Evolutionary conservation across 208 protist genomes (phyloP).

Genomic region (Endotrypanum monterogeii): DNA sequence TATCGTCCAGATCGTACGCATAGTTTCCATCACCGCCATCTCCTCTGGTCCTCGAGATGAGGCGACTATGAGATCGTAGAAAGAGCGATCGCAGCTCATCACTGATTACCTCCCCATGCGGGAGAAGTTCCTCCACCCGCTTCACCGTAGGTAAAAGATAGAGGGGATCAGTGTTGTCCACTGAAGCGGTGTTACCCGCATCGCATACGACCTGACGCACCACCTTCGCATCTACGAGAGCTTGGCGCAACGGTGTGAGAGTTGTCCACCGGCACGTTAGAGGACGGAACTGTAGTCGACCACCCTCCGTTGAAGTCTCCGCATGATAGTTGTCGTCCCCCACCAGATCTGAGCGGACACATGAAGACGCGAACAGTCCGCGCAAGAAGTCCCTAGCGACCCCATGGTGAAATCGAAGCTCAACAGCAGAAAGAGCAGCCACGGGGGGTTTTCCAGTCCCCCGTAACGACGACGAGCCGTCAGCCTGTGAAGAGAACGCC

Average conservation of each 20-base stretch:
- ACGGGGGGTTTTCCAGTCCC: not conserved
- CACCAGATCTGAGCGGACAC: conserved; percentile 27
- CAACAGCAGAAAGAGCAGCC: conserved; percentile 11
- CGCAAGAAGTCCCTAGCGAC: conserved; percentile 41
- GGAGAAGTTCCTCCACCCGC: conserved; percentile 52
- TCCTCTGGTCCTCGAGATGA: not conserved
- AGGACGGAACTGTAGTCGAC: conserved; percentile 7
- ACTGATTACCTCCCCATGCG: conserved; percentile 52
- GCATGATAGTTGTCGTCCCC: not conserved
- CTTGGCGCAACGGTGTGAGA: conserved; percentile 34
- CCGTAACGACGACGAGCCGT: not conserved
- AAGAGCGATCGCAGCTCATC: conserved; percentile 79
- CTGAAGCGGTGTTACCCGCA: not conserved
- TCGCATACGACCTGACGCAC: conserved; percentile 28
- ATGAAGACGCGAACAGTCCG: conserved; percentile 24
- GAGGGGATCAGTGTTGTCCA: not conserved
- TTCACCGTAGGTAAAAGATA: conserved; percentile 44
- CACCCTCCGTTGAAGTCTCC: not conserved
- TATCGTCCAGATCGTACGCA: not conserved
- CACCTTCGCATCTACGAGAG: conserved; percentile 35
- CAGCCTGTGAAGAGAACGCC: not conserved
- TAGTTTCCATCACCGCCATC: not conserved
- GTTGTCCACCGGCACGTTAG: conserved; percentile 41
- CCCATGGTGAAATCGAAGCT: conserved; percentile 55
- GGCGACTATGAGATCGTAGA: conserved; percentile 36